Evolutionary conservation across 441 rosid genomes (phyloP), one percentile per base, ranked within the genome.

Genomic region (Croton setiger): DNA sequence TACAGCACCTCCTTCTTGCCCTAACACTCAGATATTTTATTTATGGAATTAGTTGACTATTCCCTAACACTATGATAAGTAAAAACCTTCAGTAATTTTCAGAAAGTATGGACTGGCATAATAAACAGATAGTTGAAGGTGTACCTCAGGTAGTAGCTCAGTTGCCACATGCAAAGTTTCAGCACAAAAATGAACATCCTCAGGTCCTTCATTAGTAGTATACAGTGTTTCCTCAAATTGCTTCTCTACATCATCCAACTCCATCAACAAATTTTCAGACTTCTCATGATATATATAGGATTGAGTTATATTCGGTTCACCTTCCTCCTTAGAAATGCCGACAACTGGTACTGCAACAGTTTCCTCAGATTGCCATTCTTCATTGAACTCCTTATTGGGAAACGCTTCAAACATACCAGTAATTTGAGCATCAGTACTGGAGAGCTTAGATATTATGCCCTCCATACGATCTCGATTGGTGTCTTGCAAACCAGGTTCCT

Each of bases 121-220:
- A 48, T 18, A n/a, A 49, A 39, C 5, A 18, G 66, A 36, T 67
- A 64, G 60, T 48, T 48, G 60, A 68, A 70, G 51, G 64, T 76
- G 74, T 72, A 88, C 96, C 94, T 88, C 78, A 31, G 77, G 21
- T 43, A 62, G 73, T 18, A 66, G 74, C 76, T 74, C 78, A 36
- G 72, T 53, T 74, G 78, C 65, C 43, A 66, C 52, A 55, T 59
- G 62, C 72, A 77, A 67, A 49, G 80, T 68, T 71, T 83, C 79
- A 33, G 68, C 58, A 66, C 60, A 74, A 77, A 79, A 51, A 21
- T 61, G 75, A 57, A 68, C 76, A 64, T 80, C 76, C 48, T 63
- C 68, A 47, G 74, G 68, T 68, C 76, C 87, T 72, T 73, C 87
- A 72, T 68, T 64, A 63, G 79, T 47, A 69, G 76, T 68, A 62